These are phyloP conservation scores for Fusarium euwallaceae DNA, from an alignment of 2,329 filamentous ascomycete genomes.

Conservation along the genomic window DNA sequence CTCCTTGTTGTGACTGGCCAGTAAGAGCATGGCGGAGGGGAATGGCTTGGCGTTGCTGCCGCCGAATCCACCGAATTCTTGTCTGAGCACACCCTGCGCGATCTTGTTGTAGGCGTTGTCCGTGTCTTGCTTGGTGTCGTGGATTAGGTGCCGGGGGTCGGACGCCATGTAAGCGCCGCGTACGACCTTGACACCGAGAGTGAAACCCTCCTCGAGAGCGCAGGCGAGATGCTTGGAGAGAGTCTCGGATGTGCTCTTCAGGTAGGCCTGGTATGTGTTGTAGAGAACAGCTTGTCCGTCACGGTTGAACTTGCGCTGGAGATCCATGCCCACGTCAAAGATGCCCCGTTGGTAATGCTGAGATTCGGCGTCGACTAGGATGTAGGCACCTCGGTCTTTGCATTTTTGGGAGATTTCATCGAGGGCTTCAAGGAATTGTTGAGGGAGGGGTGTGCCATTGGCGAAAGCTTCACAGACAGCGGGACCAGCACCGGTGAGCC, in stretches of 20 bases:
- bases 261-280: conserved; percentile 70
- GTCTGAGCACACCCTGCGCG: conserved; percentile 60
- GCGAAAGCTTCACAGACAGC: conserved; percentile 55
- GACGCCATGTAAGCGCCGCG: conserved; percentile 67
- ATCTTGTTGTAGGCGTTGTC: conserved; percentile 65
- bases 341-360: conserved; percentile 60
- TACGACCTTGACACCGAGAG: conserved; percentile 68
- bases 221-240: conserved; percentile 60
- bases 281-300: conserved; percentile 53
- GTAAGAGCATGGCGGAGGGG: conserved; percentile 61
- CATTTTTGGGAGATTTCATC: conserved; percentile 55
- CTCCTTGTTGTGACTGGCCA: conserved; percentile 66
- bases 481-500: conserved; percentile 58
- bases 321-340: conserved; percentile 48
- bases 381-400: conserved; percentile 55
- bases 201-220: conserved; percentile 62
- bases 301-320: conserved; percentile 57
- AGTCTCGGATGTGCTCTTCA: conserved; percentile 60
- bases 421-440: conserved; percentile 58
- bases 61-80: conserved; percentile 57
- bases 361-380: conserved; percentile 62
- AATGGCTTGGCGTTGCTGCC: conserved; percentile 51
- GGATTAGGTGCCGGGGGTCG: conserved; percentile 64
- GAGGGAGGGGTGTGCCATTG: conserved; percentile 50
- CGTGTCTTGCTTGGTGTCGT: conserved; percentile 65